Percentiles rank a stretch among this genome's conserved stretches.
Evolutionary conservation across 164 flowering plant species (phyloP).

Genomic region (Platanus orientalis): DNA sequence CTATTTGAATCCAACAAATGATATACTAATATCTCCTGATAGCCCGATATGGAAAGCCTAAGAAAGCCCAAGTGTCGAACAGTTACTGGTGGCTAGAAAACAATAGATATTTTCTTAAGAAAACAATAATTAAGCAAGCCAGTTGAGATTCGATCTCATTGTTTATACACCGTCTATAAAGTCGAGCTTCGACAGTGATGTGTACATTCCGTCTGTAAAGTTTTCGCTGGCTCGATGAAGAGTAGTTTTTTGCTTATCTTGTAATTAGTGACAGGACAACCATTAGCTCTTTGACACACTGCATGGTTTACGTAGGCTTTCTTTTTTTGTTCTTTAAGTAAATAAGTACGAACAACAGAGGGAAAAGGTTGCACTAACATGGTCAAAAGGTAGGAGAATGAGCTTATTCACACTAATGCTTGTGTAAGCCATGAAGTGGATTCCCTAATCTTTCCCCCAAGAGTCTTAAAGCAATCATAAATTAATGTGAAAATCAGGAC

Average conservation of each 20-base stretch:
- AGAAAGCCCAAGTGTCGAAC: conserved; percentile 4
- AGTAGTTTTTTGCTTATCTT: neutral
- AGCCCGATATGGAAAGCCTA: neutral
- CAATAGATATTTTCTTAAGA: conserved; percentile 2
- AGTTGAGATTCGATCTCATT: conserved; percentile 12
- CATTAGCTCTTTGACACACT: conserved; percentile 20
- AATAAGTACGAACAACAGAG: conserved; percentile 2
- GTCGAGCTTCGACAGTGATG: conserved; percentile 1
- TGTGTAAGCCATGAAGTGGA: conserved; percentile 41
- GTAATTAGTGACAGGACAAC: conserved; percentile 3
- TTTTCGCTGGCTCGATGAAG: conserved; percentile 9
- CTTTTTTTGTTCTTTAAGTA: conserved; percentile 7
- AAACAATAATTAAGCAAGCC: conserved; percentile 3
- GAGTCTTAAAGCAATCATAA: conserved; percentile 12
- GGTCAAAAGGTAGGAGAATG: conserved; percentile 29
- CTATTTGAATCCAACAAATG: too few species aligned
- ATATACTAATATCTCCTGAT: neutral
- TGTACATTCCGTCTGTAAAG: conserved; percentile 9
- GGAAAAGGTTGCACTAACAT: conserved; percentile 19
- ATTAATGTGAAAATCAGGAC: conserved; percentile 12
- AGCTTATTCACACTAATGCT: conserved; percentile 6
- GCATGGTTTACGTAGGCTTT: conserved; percentile 23
- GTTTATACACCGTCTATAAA: conserved; percentile 1
- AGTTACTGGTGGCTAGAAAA: neutral
- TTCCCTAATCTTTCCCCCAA: conserved; percentile 34